Conservation (phyloP, 129 eudicot genomes). For the Lactuca saligna region DNA sequence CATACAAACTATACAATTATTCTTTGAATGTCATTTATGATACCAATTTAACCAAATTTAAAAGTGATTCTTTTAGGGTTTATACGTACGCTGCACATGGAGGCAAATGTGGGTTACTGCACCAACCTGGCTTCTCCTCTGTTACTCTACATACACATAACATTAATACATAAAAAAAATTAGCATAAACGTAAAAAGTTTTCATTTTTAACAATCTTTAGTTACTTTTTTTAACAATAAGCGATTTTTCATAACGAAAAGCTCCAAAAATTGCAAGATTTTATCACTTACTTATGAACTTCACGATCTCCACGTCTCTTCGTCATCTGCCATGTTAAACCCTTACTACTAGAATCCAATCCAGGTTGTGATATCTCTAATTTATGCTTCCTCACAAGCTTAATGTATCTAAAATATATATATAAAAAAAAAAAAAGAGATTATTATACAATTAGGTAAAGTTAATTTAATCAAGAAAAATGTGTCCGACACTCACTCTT, state of each 20-base stretch:
- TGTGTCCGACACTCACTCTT: constrained; percentile 54
- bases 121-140: constrained; percentile 80
- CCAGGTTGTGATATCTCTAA: constrained; percentile 98
- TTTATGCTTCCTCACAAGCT: constrained; percentile 80
- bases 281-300: constrained; percentile 75
- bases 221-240: constrained; percentile 7
- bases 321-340: constrained; percentile 83
- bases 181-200: background rate
- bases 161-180: constrained; percentile 1
- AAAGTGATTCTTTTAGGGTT: background rate
- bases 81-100: constrained; percentile 87
- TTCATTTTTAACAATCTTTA: constrained; percentile 9
- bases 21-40: background rate
- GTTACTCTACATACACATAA: constrained; percentile 45
- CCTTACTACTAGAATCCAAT: constrained; percentile 48
- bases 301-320: constrained; percentile 55
- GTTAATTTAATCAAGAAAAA: background rate
- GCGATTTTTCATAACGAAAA: background rate
- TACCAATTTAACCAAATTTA: background rate
- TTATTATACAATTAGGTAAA: constrained; percentile 1
- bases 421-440: background rate
- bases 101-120: constrained; percentile 79
- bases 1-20: background rate
- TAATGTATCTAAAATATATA: constrained; percentile 57
- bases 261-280: background rate